Evolutionary conservation across 768 basidiomycete genomes (phyloP), one percentile per base, ranked within the genome.

Genomic region (Symmetrospora coprosmae): DNA sequence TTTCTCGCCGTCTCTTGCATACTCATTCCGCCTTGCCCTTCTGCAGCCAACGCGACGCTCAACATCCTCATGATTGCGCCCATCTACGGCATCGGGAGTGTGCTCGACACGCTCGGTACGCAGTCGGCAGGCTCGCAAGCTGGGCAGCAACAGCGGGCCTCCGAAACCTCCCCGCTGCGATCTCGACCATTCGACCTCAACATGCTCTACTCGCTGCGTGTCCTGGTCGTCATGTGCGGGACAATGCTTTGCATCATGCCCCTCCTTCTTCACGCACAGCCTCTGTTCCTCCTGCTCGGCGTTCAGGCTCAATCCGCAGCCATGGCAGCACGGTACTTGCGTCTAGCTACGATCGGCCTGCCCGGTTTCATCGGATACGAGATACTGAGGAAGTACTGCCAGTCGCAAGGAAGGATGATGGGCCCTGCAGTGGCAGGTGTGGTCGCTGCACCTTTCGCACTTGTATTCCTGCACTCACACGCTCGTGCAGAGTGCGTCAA

Each of bases 41-140:
- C 30, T 34, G 9, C 45, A 58, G 55, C 55, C 23, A 58, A 43
- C 27, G 46, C 55, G 14, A 58, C 55, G 28, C 38, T 58, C 40
- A 33, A 13, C 27, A 21, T 58, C 6, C 43, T 58, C 27, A 23
- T 27, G 25, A 19, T 58, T 2, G 40, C 28, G 5, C 55, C 55
- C n/a, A 31, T 25, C 14, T 16, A 34, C n/a, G 55, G 39, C 31
- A 43, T 43, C 14, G 37, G 21, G 19, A 30, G 28, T 6, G 55
- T 43, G 2, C 23, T 58, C 25, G 55, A 58, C 27, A 58, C 55
- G 2, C 25, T 58, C 13, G 43, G 41, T 17, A 58, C 39, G 8
- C 55, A 58, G 37, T n/a, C n/a, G n/a, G n/a, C n/a, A n/a, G n/a
- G n/a, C n/a, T n/a, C n/a, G n/a, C n/a, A n/a, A n/a, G n/a, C n/a